Base-by-base conservation (phyloP, 495 filamentous ascomycete genomes). In the Tuber magnatum region DNA sequence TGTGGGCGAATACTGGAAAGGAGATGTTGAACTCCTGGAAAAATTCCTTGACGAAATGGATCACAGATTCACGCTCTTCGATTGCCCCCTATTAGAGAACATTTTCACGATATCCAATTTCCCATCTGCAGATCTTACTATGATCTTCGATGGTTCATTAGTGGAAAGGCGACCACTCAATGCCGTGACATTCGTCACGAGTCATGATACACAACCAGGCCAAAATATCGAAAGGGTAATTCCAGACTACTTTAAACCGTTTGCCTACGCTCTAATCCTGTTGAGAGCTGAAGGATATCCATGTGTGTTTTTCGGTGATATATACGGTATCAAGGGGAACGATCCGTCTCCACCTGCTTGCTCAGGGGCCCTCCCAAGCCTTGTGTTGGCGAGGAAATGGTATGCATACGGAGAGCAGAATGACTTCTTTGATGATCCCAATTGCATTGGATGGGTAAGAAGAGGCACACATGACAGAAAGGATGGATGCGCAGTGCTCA, bases 1-100 rank as follows among this genome's bases (percentile, higher is more conserved):
- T 32, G 90, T 94, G 14, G 91, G 90, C 41, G 92, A 93, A 79
- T 92, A 90, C 80, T 93, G 91, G 91, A 86, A 87, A 72, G 89
- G 87, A 38, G 86, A 90, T 75, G 80, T 87, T 2, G 79, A 86
- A 22, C 84, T 85, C 43, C 86, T 93, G 75, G 78, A 84, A 0
- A 82, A 84, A 8, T 93, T 90, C 79, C 83, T 93, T 43, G 86
- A 90, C 35, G 83, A 85, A 48, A 88, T 92, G 84, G 81, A 87
- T 61, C 84, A 90, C 71, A 85, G 86, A 43, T 85, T 91, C 38
- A 85, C 85, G 40, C 83, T 92, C 28, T 94, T 91, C 78, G 91
- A 94, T 83, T 86, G 88, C 0, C 90, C 91, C 35, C 83, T 94
- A 3, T 85, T 93, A 8, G 86, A 89, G 56, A 91, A 90, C 69